These are phyloP conservation scores for Phytophthora uliginosa DNA, from an alignment of 352 stramenopile species.

Conservation along the genomic window DNA sequence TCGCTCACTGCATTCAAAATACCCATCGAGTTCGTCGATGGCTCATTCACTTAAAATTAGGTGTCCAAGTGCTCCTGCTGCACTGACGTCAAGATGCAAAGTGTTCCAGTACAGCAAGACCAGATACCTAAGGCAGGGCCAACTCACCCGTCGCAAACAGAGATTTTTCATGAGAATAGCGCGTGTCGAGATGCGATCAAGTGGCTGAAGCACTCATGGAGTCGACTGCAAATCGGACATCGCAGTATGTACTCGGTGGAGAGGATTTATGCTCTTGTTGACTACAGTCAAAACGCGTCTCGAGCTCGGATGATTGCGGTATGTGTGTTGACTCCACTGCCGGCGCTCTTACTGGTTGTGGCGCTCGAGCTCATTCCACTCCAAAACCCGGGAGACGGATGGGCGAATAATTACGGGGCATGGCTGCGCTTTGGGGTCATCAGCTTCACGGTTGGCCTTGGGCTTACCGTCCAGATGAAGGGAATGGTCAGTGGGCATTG, in stretches of 20 bases:
- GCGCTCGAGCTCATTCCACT: constrained; percentile 14
- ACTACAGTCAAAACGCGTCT: constrained; percentile 3
- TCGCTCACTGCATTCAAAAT: not conserved
- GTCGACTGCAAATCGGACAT: constrained; percentile 4
- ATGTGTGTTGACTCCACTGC: constrained; percentile 6
- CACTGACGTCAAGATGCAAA: not conserved
- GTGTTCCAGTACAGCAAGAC: not conserved
- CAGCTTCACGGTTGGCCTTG: constrained; percentile 12
- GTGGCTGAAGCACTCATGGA: not conserved
- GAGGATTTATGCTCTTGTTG: constrained; percentile 4
- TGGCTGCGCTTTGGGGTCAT: constrained; percentile 12
- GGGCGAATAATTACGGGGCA: constrained; percentile 9
- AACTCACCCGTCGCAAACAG: not conserved
- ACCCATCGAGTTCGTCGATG: not conserved
- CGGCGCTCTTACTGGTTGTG: constrained; percentile 4
- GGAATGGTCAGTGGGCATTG: not conserved
- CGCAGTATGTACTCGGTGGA: constrained; percentile 14
- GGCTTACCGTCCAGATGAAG: constrained; percentile 10
- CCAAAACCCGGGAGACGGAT: constrained; percentile 6
- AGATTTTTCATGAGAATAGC: not conserved
- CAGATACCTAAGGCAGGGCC: not conserved
- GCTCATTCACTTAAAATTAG: not conserved
- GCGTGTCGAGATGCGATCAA: not conserved
- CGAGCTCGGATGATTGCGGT: constrained; percentile 10
- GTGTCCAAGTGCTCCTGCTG: not conserved